Evolutionary conservation across 257 asterid genomes (phyloP), one percentile per base, ranked within the genome.

Genomic region (Anisodus acutangulus): DNA sequence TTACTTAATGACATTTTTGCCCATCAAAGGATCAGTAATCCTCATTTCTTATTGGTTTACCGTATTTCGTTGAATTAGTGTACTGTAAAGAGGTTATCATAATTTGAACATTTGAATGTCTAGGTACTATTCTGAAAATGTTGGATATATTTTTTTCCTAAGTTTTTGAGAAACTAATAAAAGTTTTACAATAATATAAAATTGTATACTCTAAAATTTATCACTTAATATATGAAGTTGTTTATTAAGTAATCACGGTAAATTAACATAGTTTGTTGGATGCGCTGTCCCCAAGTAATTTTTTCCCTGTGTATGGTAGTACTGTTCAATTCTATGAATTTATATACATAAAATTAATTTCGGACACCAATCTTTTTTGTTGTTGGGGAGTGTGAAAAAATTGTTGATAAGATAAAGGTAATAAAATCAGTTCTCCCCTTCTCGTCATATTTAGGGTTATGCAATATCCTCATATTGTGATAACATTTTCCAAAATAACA

Each of bases 1-100:
- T 15, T 63, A 26, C 47, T 57, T 62, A 79, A 78, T 15, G 83
- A 83, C 88, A 76, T 16, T 58, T 9, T 85, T 83, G 80, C 84
- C 83, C 84, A 11, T 15, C 49, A 17, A 60, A 78, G 57, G 10
- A 57, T 31, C 35, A 79, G 7, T 64, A 31, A 31, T 63, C 51
- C 68, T 83, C 53, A 37, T 39, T 15, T 78, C 62, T 86, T 83
- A 82, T 59, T 59, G 47, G 9, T 57, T 15, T 22, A 22, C 60
- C 39, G 15, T 15, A 5, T 35, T 72, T 72, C 47, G 41, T 72
- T 72, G 60, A 45, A 72, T 45, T 62, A 16, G 10, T 31, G 31
- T 62, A 16, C 7, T 31, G 31, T 8, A 6, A 12, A 64, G 8
- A 53, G 3, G 53, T 31, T 31, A 58, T 35, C 43, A 47, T 15